These are phyloP conservation scores for Articulospora tetracladia DNA, from an alignment of 495 filamentous ascomycete species.

Conservation along the genomic window DNA sequence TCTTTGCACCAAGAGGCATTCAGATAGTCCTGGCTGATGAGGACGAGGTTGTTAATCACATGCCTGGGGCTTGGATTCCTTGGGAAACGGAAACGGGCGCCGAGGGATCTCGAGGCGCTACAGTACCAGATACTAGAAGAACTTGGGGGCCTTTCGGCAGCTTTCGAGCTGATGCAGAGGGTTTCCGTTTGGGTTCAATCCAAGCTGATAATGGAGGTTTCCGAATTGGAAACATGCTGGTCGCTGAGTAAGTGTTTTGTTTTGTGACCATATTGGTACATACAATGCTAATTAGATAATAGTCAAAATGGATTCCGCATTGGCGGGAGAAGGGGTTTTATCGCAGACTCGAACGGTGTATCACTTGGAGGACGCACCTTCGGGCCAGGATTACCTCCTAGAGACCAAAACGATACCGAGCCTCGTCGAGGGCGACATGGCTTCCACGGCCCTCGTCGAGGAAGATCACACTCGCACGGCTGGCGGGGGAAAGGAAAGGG, in stretches of 20 bases:
- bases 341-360: constrained; percentile 31
- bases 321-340: constrained; percentile 5
- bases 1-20: constrained; percentile 40
- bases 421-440: not conserved
- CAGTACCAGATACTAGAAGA: not conserved
- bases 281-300: not conserved
- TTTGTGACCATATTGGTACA: no score
- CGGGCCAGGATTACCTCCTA: constrained; percentile 2
- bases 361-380: constrained; percentile 22
- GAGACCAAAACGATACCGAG: constrained; percentile 4
- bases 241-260: constrained; percentile 8
- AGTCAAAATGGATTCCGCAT: constrained; percentile 12
- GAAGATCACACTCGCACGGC: constrained; percentile 4
- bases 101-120: not conserved
- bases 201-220: constrained; percentile 10
- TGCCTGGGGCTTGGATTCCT: constrained; percentile 17
- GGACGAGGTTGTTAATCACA: not conserved
- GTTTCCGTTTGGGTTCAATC: constrained; percentile 9
- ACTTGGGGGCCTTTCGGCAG: not conserved
- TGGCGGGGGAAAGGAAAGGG: not conserved
- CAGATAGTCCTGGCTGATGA: constrained; percentile 12
- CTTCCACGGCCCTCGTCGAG: constrained; percentile 1
- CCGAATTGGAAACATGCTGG: constrained; percentile 5
- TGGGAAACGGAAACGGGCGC: constrained; percentile 6
- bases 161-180: constrained; percentile 1